Percentiles rank a stretch among this genome's conserved stretches.
These are phyloP conservation scores for Oryza officinalis DNA, from an alignment of 176 grass and related monocot species.

Conservation along the genomic window DNA sequence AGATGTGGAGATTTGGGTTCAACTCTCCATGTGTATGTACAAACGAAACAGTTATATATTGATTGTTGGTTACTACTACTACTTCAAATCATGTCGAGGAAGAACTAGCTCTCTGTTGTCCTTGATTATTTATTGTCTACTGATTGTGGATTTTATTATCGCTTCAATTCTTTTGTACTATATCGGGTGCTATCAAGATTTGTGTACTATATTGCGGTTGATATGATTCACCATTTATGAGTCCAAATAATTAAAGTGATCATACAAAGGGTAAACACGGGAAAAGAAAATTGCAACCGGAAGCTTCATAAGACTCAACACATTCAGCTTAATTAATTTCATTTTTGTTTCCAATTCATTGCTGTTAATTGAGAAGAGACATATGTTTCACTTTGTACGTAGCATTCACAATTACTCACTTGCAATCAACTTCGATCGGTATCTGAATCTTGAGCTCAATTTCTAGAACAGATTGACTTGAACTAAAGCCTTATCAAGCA, in stretches of 20 bases:
- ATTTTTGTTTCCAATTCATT: neutral
- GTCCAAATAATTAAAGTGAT: neutral
- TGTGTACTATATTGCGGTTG: neutral
- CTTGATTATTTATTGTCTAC: neutral
- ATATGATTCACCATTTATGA: neutral
- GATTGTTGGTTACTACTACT: conserved; percentile 39
- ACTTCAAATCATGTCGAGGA: conserved; percentile 4
- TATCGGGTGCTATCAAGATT: neutral
- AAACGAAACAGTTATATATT: conserved; percentile 50
- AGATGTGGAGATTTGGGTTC: conserved; percentile 47
- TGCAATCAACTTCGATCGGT: neutral
- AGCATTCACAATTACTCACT: neutral
- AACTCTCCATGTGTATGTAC: conserved; percentile 62
- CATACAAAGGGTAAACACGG: neutral
- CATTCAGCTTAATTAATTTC: neutral
- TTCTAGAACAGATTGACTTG: conserved; percentile 23
- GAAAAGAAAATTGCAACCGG: neutral
- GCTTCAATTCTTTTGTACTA: neutral
- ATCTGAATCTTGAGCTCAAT: neutral
- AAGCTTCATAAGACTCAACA: neutral
- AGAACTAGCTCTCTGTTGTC: neutral
- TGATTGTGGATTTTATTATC: neutral
- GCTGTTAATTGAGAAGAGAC: neutral
- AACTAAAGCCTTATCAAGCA: neutral
- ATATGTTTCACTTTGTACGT: neutral